Conservation (phyloP, 2,329 filamentous ascomycete genomes). For the Paracoccidioides brasiliensis region DNA sequence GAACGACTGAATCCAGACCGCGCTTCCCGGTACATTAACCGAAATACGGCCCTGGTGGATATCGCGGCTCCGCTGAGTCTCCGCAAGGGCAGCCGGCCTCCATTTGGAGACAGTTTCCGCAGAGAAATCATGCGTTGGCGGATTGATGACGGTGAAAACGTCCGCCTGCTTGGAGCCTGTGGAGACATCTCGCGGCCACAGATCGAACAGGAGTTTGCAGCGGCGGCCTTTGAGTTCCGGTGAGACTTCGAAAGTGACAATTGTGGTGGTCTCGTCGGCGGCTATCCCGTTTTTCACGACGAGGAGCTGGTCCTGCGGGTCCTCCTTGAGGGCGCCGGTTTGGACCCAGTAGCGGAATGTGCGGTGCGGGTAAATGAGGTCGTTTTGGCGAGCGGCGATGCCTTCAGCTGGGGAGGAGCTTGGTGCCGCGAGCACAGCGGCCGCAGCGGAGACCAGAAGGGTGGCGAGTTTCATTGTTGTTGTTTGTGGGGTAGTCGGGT, state of each 20-base stretch:
- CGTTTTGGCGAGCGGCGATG: conserved; percentile 6
- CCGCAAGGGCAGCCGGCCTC: conserved; percentile 5
- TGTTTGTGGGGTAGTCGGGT: background rate
- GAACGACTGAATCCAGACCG: conserved; percentile 13
- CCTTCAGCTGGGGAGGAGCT: background rate
- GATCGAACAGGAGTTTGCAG: conserved; percentile 16
- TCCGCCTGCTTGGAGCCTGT: conserved; percentile 14
- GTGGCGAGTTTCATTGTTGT: conserved; percentile 11
- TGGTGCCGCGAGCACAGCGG: conserved; percentile 9
- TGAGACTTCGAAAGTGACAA: conserved; percentile 15
- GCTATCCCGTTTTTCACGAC: conserved; percentile 15
- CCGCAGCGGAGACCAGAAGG: conserved; percentile 6
- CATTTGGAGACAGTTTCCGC: background rate
- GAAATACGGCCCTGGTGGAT: conserved; percentile 13
- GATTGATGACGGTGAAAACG: conserved; percentile 16
- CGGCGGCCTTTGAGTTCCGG: conserved; percentile 8
- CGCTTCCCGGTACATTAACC: conserved; percentile 9
- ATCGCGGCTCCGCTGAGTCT: conserved; percentile 9
- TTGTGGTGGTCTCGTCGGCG: conserved; percentile 13
- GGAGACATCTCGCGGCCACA: conserved; percentile 14
- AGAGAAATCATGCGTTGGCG: conserved; percentile 5
- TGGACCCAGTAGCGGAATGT: conserved; percentile 17
- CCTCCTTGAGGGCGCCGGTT: conserved; percentile 11
- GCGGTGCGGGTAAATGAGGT: conserved; percentile 11
- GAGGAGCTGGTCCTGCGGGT: conserved; percentile 15